phyloP scores from a whole-genome alignment of 805 yeast species.

The Teunomyces gatunensis region DNA sequence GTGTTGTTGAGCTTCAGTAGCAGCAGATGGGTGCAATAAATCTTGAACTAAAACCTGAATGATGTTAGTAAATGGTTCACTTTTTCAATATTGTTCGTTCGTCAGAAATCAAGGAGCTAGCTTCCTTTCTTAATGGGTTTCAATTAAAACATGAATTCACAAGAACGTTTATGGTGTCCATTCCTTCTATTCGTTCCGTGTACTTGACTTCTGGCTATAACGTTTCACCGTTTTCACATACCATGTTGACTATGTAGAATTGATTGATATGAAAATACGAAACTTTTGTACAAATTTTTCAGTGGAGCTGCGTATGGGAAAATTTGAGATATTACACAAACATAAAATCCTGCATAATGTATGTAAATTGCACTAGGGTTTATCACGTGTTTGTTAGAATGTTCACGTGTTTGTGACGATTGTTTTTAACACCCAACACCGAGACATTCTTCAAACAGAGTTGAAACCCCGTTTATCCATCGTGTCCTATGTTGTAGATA shows the following conservation, averaged over 20 bases:
- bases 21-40: slow-evolving; percentile 96
- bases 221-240: slow-evolving; percentile 7
- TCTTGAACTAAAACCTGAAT: slow-evolving; percentile 94
- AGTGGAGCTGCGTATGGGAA: not conserved
- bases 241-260: slow-evolving; percentile 15
- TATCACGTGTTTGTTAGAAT: not conserved
- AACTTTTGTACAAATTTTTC: slow-evolving; percentile 7
- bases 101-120: too few species aligned
- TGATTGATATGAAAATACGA: slow-evolving; percentile 4
- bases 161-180: too few species aligned
- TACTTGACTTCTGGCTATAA: not conserved
- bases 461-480: too few species aligned
- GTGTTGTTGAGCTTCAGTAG: slow-evolving; percentile 95
- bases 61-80: slow-evolving; percentile 9
- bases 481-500: too few species aligned
- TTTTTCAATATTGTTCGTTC: too few species aligned
- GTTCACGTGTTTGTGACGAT: not conserved
- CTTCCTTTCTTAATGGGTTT: too few species aligned
- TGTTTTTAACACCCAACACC: not conserved
- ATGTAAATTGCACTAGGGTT: not conserved
- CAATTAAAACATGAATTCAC: too few species aligned
- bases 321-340: slow-evolving; percentile 1
- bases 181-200: not conserved
- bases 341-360: not conserved
- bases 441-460: too few species aligned